Conservation (phyloP, 768 basidiomycete species). For the Boletus vermiculosoides region DNA sequence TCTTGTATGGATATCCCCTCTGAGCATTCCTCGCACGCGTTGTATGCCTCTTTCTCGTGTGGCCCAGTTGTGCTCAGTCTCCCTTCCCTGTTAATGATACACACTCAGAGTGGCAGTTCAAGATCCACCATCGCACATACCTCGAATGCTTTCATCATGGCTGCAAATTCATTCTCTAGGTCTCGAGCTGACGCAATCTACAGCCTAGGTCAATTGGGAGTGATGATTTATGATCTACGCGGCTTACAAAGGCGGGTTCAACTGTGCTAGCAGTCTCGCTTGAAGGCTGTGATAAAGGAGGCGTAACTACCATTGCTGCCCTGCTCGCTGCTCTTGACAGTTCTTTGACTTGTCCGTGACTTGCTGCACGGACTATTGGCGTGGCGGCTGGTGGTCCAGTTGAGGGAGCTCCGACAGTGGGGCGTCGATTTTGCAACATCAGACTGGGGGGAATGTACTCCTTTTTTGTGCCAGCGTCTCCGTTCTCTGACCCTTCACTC, state of each 20-base stretch:
- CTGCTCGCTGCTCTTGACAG: conserved; percentile 60
- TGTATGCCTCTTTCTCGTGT: conserved; percentile 73
- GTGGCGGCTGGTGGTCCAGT: conserved; percentile 26
- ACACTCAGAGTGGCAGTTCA: not conserved
- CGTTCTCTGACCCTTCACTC: conserved; percentile 63
- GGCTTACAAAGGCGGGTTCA: conserved; percentile 67
- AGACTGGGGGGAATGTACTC: conserved; percentile 79
- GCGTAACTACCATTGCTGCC: conserved; percentile 43
- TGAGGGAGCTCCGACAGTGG: conserved; percentile 37
- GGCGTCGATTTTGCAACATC: conserved; percentile 51
- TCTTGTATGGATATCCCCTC: conserved; percentile 75
- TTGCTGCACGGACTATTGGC: conserved; percentile 43
- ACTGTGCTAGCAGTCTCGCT: conserved; percentile 47
- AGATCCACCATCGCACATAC: conserved; percentile 37
- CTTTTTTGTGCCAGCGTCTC: conserved; percentile 35
- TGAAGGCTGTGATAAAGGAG: conserved; percentile 41
- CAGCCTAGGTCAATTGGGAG: conserved; percentile 1
- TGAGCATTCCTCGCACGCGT: conserved; percentile 85
- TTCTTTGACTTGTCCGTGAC: conserved; percentile 50
- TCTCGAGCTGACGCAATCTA: conserved; percentile 86
- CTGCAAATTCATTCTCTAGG: conserved; percentile 79
- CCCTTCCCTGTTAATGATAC: conserved; percentile 68
- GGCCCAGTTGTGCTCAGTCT: conserved; percentile 96
- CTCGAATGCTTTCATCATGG: conserved; percentile 80
- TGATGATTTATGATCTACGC: not conserved